Conservation (phyloP, 306 rosid species). For the Alnus glutinosa region DNA sequence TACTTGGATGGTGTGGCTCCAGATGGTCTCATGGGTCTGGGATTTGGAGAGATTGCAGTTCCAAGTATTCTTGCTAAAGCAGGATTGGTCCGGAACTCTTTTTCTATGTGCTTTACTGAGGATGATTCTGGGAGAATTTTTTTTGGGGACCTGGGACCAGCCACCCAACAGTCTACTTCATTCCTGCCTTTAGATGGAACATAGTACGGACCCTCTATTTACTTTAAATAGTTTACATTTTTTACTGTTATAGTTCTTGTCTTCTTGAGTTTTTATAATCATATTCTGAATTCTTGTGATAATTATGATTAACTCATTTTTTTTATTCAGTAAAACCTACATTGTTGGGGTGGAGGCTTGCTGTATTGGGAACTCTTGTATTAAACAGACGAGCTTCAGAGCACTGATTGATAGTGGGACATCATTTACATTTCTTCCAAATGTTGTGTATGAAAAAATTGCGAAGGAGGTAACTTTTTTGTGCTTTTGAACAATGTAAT, state of each 20-base stretch:
- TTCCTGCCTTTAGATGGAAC: constrained; percentile 70
- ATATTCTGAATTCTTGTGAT: constrained; percentile 19
- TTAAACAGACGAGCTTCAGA: constrained; percentile 58
- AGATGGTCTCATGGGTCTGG: constrained; percentile 91
- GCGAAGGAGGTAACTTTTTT: constrained; percentile 60
- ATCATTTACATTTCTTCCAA: constrained; percentile 87
- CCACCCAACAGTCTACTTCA: constrained; percentile 68
- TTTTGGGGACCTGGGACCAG: constrained; percentile 84
- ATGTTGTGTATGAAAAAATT: constrained; percentile 60
- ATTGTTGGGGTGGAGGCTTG: constrained; percentile 72
- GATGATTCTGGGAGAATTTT: constrained; percentile 81
- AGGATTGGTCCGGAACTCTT: constrained; percentile 70
- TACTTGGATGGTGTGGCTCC: constrained; percentile 93
- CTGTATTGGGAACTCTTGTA: constrained; percentile 69
- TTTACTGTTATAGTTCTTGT: background rate
- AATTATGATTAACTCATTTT: constrained; percentile 21
- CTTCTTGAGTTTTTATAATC: constrained; percentile 3
- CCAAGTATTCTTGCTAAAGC: constrained; percentile 82
- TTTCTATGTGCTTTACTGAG: constrained; percentile 76
- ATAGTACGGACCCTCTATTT: constrained; percentile 47
- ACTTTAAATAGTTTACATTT: constrained; percentile 19
- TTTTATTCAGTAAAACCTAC: constrained; percentile 67
- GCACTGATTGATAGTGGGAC: constrained; percentile 88
- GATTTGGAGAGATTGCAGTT: constrained; percentile 82
- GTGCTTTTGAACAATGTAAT: constrained; percentile 11